Conservation (phyloP, 228 moss, liverwort and hornwort species). For the Sphagnum magellanicum region DNA sequence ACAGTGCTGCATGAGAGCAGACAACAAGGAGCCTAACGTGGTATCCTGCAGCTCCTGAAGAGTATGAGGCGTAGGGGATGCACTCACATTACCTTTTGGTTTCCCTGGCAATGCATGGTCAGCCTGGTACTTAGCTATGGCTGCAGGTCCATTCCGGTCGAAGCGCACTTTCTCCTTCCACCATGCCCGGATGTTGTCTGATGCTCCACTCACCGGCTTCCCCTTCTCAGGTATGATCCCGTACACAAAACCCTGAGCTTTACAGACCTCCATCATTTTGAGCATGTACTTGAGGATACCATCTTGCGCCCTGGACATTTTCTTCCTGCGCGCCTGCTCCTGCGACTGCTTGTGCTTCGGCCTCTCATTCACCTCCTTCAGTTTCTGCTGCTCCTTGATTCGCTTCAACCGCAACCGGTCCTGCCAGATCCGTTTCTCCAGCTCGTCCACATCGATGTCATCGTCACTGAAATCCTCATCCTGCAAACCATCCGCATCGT, state of each 20-base stretch:
- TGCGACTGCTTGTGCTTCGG: conserved; percentile 77
- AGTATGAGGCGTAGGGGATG: conserved; percentile 83
- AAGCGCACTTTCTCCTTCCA: conserved; percentile 99
- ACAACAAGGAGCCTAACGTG: conserved; percentile 83
- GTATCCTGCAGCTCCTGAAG: conserved; percentile 97
- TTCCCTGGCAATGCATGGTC: conserved; percentile 76
- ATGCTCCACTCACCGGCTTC: conserved; percentile 93
- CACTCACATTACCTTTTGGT: conserved; percentile 61
- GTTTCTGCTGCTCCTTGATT: conserved; percentile 83
- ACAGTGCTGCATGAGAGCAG: conserved; percentile 98
- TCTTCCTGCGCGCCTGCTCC: conserved; percentile 92
- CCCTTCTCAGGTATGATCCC: conserved; percentile 99
- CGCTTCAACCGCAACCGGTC: conserved; percentile 86
- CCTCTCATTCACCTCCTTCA: conserved; percentile 45
- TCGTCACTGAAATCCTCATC: conserved; percentile 85
- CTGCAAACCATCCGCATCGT: conserved; percentile 53
- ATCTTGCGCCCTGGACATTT: conserved; percentile 98
- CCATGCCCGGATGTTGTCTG: conserved; percentile 95
- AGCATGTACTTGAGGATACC: conserved; percentile 98
- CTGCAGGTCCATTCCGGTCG: conserved; percentile 92
- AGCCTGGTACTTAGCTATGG: conserved; percentile 86
- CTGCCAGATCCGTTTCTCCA: conserved; percentile 91
- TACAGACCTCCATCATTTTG: conserved; percentile 99
- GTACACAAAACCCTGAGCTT: conserved; percentile 97
- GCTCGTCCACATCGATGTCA: conserved; percentile 90